Base-by-base conservation (phyloP, 768 basidiomycete species). In the Phylloporus sp. region DNA sequence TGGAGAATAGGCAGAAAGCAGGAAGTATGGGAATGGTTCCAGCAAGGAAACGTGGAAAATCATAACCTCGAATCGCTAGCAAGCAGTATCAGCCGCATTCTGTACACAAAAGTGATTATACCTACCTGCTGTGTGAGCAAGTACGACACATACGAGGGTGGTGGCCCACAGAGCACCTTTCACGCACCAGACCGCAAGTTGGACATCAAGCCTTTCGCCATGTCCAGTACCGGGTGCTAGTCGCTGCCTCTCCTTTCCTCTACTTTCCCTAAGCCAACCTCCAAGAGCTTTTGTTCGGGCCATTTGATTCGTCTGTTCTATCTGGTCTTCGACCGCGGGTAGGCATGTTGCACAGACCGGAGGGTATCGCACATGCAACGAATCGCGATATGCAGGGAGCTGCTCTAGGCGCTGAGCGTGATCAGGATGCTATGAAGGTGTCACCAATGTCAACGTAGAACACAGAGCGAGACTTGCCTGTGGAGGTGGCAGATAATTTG, bases 401-500 rank as follows among this genome's bases (percentile, higher is more conserved):
- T 76, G 76, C 38, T 79, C 80, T 26, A 86, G 73, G 15, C 88
- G 80, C 18, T 70, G 70, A 28, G 74, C 71, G 63, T 91, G 90
- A 50, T 87, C 82, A 4, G 88, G 86, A 59, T 84, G 82, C 91
- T 94, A 59, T 43, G n/a, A 12, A 49, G 40, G 32, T 40, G 27
- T 35, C n/a, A 53, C 38, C 32, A 28, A 51, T 47, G 41, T 20
- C 9, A 13, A 15, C 3, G 40, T 31, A 20, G 32, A 51, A 32
- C 45, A 29, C 27, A 34, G 13, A 1, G 12, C 15, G 16, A 6
- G 24, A 54, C 85, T 59, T 63, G 92, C 92, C 53, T 80, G 78
- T n/a, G 83, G 79, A 23, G 81, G 72, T 10, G 93, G 93, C 1
- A 95, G 78, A 67, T 95, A 97, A 60, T 88, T 93, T 15, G 93